Conservation (phyloP, 129 eudicot genomes). For the Artemisia tridentata region DNA sequence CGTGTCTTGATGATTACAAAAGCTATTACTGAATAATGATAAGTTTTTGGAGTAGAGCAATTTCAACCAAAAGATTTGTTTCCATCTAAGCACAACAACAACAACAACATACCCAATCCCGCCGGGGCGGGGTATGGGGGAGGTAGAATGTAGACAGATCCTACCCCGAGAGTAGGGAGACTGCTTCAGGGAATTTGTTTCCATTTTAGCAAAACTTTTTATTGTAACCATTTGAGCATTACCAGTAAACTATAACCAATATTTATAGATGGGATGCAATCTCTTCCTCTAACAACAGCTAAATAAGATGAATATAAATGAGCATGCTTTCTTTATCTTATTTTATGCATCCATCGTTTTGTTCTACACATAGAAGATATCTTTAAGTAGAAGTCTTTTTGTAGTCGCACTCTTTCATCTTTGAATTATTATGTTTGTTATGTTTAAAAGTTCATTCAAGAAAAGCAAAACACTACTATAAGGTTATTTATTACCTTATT, state of each 20-base stretch:
- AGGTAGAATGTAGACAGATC: too few species aligned
- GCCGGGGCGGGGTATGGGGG: too few species aligned
- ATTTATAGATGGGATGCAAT: not conserved
- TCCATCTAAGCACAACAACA: not conserved
- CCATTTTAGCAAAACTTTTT: not conserved
- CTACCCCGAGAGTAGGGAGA: too few species aligned
- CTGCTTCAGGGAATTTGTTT: too few species aligned
- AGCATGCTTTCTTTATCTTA: not conserved
- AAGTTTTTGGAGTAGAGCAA: too few species aligned
- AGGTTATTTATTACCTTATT: constrained; percentile 59
- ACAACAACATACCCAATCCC: too few species aligned
- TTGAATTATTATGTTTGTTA: not conserved
- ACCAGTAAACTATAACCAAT: not conserved
- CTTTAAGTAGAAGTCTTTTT: not conserved
- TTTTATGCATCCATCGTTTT: not conserved
- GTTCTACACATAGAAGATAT: not conserved
- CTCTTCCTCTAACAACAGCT: not conserved
- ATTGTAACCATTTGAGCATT: not conserved
- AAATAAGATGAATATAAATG: not conserved
- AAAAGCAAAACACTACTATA: not conserved
- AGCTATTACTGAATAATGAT: not conserved
- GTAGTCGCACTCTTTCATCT: constrained; percentile 14
- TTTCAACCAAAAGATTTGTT: too few species aligned
- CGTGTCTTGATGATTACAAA: not conserved
- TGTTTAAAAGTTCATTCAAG: not conserved